These are phyloP conservation scores for Ophiostoma ips DNA, from an alignment of 2,329 filamentous ascomycete species.

Conservation along the genomic window DNA sequence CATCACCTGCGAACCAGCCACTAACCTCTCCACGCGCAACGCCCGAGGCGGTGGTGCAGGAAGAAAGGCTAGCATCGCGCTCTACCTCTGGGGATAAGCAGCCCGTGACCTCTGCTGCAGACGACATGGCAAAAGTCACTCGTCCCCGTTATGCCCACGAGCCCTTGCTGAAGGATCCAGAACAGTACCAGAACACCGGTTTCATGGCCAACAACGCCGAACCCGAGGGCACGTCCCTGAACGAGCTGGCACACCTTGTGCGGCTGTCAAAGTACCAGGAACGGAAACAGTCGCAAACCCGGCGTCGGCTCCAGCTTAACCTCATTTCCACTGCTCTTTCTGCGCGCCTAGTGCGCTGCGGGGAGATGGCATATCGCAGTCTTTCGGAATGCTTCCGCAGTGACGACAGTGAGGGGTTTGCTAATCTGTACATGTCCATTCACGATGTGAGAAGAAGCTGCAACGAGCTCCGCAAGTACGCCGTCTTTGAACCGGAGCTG, in stretches of 20 bases:
- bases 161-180: slow-evolving; percentile 51
- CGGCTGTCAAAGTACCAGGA: slow-evolving; percentile 69
- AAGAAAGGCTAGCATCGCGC: not conserved
- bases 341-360: slow-evolving; percentile 58
- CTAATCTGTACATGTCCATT: slow-evolving; percentile 59
- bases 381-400: slow-evolving; percentile 65
- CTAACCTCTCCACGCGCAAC: not conserved
- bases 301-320: slow-evolving; percentile 59
- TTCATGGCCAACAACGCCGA: slow-evolving; percentile 34
- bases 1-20: not conserved
- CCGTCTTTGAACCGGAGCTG: slow-evolving; percentile 58
- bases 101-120: not conserved
- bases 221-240: slow-evolving; percentile 53
- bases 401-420: slow-evolving; percentile 68
- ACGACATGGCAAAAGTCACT: slow-evolving; percentile 23
- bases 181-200: slow-evolving; percentile 50
- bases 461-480: slow-evolving; percentile 57
- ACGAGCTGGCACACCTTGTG: slow-evolving; percentile 66
- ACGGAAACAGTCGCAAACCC: slow-evolving; percentile 60
- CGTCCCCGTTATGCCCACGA: slow-evolving; percentile 27
- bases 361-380: slow-evolving; percentile 60
- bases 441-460: slow-evolving; percentile 68
- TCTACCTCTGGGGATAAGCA: not conserved
- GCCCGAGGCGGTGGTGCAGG: slow-evolving; percentile 14
- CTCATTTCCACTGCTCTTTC: slow-evolving; percentile 63